Conservation (phyloP, 2,329 filamentous ascomycete species). For the Gremmenia infestans region DNA sequence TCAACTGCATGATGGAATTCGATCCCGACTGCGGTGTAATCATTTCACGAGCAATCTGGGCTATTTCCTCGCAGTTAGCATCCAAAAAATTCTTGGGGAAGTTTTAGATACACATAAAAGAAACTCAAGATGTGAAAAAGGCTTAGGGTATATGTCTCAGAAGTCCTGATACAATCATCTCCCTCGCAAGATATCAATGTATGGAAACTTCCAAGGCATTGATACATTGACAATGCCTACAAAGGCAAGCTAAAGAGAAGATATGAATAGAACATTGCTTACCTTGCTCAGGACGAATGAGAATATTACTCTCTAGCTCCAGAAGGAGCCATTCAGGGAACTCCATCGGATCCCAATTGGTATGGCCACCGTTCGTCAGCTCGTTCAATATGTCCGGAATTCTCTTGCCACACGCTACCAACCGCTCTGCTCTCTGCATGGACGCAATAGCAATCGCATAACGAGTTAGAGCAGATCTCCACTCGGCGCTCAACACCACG, state of each 20-base stretch:
- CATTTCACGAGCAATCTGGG: slow-evolving; percentile 53
- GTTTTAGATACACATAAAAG: background rate
- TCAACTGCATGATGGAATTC: slow-evolving; percentile 59
- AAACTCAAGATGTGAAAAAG: background rate
- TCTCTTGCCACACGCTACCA: slow-evolving; percentile 30
- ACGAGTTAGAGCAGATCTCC: slow-evolving; percentile 12
- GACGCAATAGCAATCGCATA: slow-evolving; percentile 16
- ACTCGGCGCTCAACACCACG: slow-evolving; percentile 1
- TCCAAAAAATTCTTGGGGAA: background rate
- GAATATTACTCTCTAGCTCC: slow-evolving; percentile 57
- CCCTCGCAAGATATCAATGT: too few species aligned
- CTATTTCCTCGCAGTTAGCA: background rate
- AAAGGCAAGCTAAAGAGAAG: background rate
- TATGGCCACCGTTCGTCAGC: slow-evolving; percentile 46
- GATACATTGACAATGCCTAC: too few species aligned
- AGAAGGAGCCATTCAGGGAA: slow-evolving; percentile 58
- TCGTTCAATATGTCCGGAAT: slow-evolving; percentile 37
- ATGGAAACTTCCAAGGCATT: too few species aligned
- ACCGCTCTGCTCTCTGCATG: slow-evolving; percentile 29
- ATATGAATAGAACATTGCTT: background rate
- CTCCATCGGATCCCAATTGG: slow-evolving; percentile 47
- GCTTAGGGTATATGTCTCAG: background rate
- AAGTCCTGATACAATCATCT: background rate
- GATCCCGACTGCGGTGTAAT: slow-evolving; percentile 33
- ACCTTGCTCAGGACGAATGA: slow-evolving; percentile 48